Conservation (phyloP, 202 grass and related monocot species). For the Miscanthus sacchariflorus region DNA sequence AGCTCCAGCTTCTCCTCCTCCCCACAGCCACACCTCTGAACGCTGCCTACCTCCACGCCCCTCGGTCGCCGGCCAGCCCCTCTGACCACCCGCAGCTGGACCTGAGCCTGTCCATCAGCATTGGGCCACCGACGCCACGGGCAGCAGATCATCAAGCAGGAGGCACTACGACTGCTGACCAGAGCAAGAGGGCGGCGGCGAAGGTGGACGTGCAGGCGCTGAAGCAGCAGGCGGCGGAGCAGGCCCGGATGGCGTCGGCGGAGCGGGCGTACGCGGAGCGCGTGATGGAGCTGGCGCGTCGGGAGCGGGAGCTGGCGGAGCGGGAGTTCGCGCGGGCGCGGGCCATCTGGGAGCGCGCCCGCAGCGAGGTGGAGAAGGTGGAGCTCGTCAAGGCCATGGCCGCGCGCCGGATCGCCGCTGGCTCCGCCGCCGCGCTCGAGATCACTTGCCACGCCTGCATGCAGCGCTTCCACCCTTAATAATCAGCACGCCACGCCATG, state of each 20-base stretch:
- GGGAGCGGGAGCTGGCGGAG: constrained; percentile 79
- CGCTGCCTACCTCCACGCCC: not conserved
- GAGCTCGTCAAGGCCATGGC: constrained; percentile 72
- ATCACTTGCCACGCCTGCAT: constrained; percentile 83
- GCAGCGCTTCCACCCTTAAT: constrained; percentile 65
- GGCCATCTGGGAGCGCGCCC: constrained; percentile 73
- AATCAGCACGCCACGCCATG: not conserved
- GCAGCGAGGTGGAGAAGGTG: constrained; percentile 71
- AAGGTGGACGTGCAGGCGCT: constrained; percentile 42
- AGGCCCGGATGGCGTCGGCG: constrained; percentile 70
- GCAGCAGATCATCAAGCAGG: not conserved
- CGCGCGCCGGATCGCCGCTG: constrained; percentile 47
- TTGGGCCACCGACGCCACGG: constrained; percentile 16
- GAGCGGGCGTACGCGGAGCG: constrained; percentile 84
- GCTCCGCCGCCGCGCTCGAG: constrained; percentile 62
- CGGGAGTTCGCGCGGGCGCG: constrained; percentile 75
- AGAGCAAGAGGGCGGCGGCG: constrained; percentile 12
- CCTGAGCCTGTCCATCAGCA: constrained; percentile 75
- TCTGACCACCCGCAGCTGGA: constrained; percentile 61
- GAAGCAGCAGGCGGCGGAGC: constrained; percentile 65
- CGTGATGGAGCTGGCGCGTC: constrained; percentile 73
- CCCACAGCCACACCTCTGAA: constrained; percentile 36
- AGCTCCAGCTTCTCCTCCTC: constrained; percentile 65
- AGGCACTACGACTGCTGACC: not conserved
- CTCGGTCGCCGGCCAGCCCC: constrained; percentile 8